Evolutionary conservation across 2,329 filamentous ascomycete genomes (phyloP).

Genomic region (Apiospora malaysiana): DNA sequence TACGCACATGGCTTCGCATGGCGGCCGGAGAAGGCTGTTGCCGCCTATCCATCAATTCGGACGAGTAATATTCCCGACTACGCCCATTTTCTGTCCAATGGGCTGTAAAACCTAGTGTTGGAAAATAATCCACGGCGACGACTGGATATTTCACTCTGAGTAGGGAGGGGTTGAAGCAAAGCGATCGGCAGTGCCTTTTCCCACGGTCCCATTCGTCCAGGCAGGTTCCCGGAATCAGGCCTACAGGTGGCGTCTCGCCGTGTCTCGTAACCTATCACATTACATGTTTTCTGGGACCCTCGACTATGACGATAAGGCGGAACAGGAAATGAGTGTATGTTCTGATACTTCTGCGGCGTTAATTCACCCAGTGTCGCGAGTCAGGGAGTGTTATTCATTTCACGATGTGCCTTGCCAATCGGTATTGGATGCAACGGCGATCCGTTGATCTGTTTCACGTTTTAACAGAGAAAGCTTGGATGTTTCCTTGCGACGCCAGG

Average conservation of each 20-base stretch:
- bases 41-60: not conserved
- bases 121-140: not conserved
- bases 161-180: not conserved
- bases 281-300: not conserved
- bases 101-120: not conserved
- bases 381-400: not conserved
- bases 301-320: not conserved
- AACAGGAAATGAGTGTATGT: not conserved
- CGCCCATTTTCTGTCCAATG: not conserved
- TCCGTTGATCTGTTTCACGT: not conserved
- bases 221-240: not conserved
- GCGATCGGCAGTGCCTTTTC: not conserved
- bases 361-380: not conserved
- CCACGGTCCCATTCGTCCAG: not conserved
- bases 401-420: not conserved
- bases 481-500: not conserved
- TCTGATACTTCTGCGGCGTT: too few relatives aligned
- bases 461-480: not conserved
- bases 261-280: not conserved
- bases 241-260: not conserved
- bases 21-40: not conserved
- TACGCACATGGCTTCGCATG: conserved; percentile 7
- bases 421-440: not conserved
- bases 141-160: not conserved
- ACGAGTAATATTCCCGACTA: not conserved